Percentiles rank a stretch among this genome's conserved stretches.
phyloP scores from a whole-genome alignment of 495 filamentous ascomycete genomes.

The Neohortaea acidophila region DNA sequence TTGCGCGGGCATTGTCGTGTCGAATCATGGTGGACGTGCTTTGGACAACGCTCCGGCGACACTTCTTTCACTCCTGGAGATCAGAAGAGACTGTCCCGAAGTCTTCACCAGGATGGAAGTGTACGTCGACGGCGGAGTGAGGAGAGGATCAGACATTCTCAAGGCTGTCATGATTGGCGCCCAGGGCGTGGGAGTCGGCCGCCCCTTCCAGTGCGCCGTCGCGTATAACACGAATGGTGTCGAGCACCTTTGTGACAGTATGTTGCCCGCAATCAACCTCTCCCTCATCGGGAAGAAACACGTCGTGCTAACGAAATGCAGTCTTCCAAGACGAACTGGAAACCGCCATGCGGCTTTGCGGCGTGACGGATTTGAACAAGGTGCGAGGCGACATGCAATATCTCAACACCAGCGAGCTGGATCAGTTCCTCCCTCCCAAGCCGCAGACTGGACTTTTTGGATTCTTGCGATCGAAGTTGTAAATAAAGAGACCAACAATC shows the following conservation, averaged over 20 bases:
- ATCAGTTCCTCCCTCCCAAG: slow-evolving; percentile 14
- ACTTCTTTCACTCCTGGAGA: slow-evolving; percentile 46
- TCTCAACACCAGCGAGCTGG: slow-evolving; percentile 19
- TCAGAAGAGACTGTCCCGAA: slow-evolving; percentile 43
- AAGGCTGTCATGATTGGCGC: slow-evolving; percentile 19
- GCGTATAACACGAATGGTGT: slow-evolving; percentile 19
- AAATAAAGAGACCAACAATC: no score
- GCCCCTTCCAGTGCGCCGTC: slow-evolving; percentile 18
- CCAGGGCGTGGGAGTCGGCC: slow-evolving; percentile 18
- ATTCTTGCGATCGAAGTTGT: slow-evolving; percentile 6
- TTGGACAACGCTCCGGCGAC: slow-evolving; percentile 47
- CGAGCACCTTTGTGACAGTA: slow-evolving; percentile 14
- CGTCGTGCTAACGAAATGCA: slow-evolving; percentile 17
- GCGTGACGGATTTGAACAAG: slow-evolving; percentile 56
- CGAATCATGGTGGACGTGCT: slow-evolving; percentile 57
- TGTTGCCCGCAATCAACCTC: background rate
- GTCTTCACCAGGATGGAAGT: slow-evolving; percentile 49
- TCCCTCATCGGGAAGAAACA: background rate
- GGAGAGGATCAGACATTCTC: slow-evolving; percentile 18
- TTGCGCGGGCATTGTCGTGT: slow-evolving; percentile 44
- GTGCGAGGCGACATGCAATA: slow-evolving; percentile 27
- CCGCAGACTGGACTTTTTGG: slow-evolving; percentile 1
- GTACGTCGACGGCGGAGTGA: slow-evolving; percentile 39
- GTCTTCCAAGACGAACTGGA: slow-evolving; percentile 65
- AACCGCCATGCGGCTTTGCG: slow-evolving; percentile 64